A percentile compares a stretch with the other conserved stretches of the same genome.
Evolutionary conservation across 345 rosid species (phyloP).

Genomic region (Salix dunnii): DNA sequence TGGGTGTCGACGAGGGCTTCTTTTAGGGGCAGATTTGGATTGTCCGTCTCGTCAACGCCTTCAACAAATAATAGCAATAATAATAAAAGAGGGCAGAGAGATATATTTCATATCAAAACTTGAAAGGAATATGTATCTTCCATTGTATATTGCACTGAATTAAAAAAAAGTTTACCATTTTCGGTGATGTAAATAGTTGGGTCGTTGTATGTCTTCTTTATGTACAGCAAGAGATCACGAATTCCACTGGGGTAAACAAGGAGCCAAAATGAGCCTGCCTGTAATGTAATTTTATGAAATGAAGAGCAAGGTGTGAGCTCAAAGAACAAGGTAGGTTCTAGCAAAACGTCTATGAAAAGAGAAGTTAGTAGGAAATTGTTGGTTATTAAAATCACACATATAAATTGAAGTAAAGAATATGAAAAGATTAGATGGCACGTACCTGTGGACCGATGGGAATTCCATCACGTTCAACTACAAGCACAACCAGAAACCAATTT

Average conservation of each 20-base stretch:
- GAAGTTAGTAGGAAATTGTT: too few species aligned
- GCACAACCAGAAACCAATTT: not conserved
- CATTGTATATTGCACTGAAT: too few species aligned
- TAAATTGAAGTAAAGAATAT: not conserved
- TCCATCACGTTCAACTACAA: not conserved
- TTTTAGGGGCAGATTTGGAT: too few species aligned
- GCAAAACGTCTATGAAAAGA: too few species aligned
- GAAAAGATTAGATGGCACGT: not conserved
- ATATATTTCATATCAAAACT: too few species aligned
- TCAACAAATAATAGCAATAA: too few species aligned
- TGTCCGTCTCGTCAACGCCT: too few species aligned
- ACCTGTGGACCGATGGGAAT: not conserved
- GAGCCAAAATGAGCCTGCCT: conserved; percentile 3
- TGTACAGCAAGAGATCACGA: not conserved
- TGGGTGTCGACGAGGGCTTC: not conserved
- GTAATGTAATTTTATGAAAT: not conserved
- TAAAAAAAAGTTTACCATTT: not conserved
- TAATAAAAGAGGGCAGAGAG: too few species aligned
- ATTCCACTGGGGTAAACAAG: conserved; percentile 1
- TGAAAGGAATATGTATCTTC: too few species aligned
- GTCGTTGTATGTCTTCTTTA: not conserved
- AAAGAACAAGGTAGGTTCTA: not conserved
- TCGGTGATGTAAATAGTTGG: conserved; percentile 8
- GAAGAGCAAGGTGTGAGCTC: not conserved
- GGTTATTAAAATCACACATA: too few species aligned